phyloP scores from a whole-genome alignment of 371 early-diverging fungal species.

The Apophysomyces variabilis region DNA sequence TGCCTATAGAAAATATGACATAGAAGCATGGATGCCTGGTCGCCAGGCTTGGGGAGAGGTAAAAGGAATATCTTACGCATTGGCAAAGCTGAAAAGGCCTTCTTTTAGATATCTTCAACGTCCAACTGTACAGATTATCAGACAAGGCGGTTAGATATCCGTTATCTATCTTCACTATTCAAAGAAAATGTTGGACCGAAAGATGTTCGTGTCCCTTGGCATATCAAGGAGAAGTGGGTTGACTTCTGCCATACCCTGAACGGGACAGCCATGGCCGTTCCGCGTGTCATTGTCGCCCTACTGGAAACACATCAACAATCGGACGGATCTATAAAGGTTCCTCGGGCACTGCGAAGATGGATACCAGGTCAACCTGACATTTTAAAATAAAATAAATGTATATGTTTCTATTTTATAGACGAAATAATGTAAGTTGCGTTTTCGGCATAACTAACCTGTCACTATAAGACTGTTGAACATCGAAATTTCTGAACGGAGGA shows the following conservation, averaged over 20 bases:
- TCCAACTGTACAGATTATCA: conserved; percentile 92
- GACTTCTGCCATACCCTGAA: conserved; percentile 92
- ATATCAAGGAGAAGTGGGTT: conserved; percentile 44
- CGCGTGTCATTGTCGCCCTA: conserved; percentile 85
- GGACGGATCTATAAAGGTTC: conserved; percentile 78
- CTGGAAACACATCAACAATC: conserved; percentile 81
- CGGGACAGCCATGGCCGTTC: conserved; percentile 94
- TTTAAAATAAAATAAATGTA: conserved; percentile 7
- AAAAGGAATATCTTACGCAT: conserved; percentile 7
- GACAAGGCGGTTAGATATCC: conserved; percentile 74
- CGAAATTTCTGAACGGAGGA: too few species aligned
- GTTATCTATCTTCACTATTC: conserved; percentile 48
- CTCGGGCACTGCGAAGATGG: conserved; percentile 75
- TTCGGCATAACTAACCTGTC: too few species aligned
- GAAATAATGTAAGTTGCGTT: neutral
- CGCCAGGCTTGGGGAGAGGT: conserved; percentile 89
- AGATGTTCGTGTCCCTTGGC: conserved; percentile 31
- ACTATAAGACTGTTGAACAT: too few species aligned
- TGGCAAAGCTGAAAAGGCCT: neutral
- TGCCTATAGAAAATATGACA: conserved; percentile 90
- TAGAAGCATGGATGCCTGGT: conserved; percentile 97
- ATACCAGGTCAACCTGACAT: conserved; percentile 55
- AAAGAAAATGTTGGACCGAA: conserved; percentile 31
- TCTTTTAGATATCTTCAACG: conserved; percentile 71
- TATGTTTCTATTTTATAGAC: neutral